These are phyloP conservation scores for Cutaneotrichosporon cavernicola DNA, from an alignment of 1,284 basidiomycete genomes.

Conservation along the genomic window DNA sequence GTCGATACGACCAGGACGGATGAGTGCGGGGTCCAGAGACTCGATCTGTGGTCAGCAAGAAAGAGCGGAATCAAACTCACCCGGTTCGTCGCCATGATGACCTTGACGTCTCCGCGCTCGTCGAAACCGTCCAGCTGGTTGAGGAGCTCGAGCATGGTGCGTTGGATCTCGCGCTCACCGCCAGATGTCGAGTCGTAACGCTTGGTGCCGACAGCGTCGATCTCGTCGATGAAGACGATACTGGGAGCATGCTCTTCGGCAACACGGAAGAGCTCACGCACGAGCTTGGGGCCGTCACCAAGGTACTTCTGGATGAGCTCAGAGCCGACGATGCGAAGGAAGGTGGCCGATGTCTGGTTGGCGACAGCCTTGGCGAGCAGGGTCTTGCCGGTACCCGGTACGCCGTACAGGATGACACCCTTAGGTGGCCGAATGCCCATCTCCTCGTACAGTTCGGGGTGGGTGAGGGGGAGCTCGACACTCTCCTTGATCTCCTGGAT, in stretches of 20 bases:
- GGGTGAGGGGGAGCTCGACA: conserved; percentile 94
- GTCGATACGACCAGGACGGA: conserved; percentile 97
- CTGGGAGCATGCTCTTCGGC: conserved; percentile 97
- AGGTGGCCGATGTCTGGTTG: conserved; percentile 98
- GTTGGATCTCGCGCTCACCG: conserved; percentile 97
- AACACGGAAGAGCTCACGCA: conserved; percentile 93
- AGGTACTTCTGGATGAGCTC: conserved; percentile 99
- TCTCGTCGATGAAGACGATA: conserved; percentile 99
- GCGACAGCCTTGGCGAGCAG: conserved; percentile 97
- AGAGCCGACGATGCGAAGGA: conserved; percentile 95
- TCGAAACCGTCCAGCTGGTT: conserved; percentile 87
- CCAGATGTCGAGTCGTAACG: conserved; percentile 94
- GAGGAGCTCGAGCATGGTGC: conserved; percentile 92
- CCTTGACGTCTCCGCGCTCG: conserved; percentile 97
- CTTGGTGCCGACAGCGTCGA: conserved; percentile 98
- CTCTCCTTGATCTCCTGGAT: conserved; percentile 99
- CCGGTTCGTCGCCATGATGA: conserved; percentile 59
- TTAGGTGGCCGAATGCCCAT: conserved; percentile 99
- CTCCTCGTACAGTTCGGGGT: conserved; percentile 98
- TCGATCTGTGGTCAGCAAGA: conserved; percentile 74
- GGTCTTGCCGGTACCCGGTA: conserved; percentile 98
- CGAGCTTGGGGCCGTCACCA: conserved; percentile 98
- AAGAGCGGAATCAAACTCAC: conserved; percentile 27
- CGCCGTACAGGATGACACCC: conserved; percentile 98
- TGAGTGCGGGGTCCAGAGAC: conserved; percentile 91